A percentile compares a stretch with the other conserved stretches of the same genome.
Evolutionary conservation across 208 protist genomes (phyloP).

Genomic region (Leishmania guyanensis): DNA sequence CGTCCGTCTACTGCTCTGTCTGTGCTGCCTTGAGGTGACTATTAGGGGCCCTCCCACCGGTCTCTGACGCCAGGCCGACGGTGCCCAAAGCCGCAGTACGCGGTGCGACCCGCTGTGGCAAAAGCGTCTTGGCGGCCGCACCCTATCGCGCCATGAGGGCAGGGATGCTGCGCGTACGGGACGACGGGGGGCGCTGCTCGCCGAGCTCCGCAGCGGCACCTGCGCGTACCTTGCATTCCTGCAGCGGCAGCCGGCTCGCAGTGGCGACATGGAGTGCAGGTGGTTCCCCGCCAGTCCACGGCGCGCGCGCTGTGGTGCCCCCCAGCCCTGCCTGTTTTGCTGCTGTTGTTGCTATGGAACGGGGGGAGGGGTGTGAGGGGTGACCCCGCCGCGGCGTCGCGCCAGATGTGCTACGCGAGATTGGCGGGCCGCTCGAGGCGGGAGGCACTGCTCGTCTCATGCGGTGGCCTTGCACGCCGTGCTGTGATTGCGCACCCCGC

Average conservation of each 20-base stretch:
- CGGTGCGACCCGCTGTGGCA: too few relatives aligned
- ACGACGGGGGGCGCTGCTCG: neutral
- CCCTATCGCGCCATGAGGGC: too few relatives aligned
- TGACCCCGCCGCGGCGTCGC: neutral
- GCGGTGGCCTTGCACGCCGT: neutral
- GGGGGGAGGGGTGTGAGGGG: too few relatives aligned
- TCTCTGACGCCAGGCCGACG: neutral
- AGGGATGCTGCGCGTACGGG: neutral
- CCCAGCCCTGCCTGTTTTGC: neutral
- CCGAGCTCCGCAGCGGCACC: neutral
- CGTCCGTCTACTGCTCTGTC: neutral
- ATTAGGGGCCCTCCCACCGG: neutral
- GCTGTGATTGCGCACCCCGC: neutral
- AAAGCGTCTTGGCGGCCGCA: too few relatives aligned
- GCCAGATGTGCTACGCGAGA: neutral
- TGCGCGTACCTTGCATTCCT: neutral
- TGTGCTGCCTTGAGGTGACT: neutral
- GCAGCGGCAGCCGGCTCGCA: neutral
- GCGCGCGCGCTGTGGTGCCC: neutral
- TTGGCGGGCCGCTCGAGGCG: neutral
- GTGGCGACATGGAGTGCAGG: neutral
- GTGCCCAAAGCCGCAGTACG: neutral
- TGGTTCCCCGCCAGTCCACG: neutral
- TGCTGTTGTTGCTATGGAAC: neutral
- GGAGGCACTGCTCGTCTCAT: neutral